Base-by-base conservation (phyloP, 78 protist species). In the Dictyostelium capitatum region DNA sequence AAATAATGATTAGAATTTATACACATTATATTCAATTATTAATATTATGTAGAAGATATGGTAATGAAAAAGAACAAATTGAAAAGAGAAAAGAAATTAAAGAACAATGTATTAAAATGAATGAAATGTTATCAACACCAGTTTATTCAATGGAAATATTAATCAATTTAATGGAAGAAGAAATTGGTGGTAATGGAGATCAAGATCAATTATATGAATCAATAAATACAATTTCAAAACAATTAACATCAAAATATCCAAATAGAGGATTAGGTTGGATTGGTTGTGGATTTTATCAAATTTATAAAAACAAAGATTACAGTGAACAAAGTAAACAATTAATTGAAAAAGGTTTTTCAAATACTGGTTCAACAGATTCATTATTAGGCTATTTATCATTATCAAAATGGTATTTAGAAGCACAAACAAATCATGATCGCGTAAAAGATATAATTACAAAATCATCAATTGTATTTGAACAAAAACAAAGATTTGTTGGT, bases 321-420 rank as follows among this genome's bases (percentile, higher is more conserved):
- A 23, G 64, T 14, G 84, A 87, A 11, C 15, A 12, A 28, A 64
- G 59, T 48, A 59, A 64, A 30, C 41, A 14, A n/a, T 47, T 54
- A 30, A 28, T 87, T 5, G 93, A 87, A 50, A 77, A 67, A 28
- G 93, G 93, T 6, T 46, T 87, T 15, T 23, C 67, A 30, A 37
- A 25, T 30, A 30, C 53, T 1, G 75, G 75, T 17, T 28, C 43
- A 28, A 67, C 93, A 11, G 48, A 43, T 23, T 41, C 79, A 47
- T 32, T 87, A 65, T 74, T 87, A 3, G 93, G 93, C 3, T 64
- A 77, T 37, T 32, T 43, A 30, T 83, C 85, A 37, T 51, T 87
- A n/a, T 20, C 74, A 6, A 74, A 50, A 48, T 56, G 59, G 82
- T 87, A 70, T 81, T 48, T 47, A 41, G 32, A 81, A 56, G 48